Base-by-base conservation (phyloP, 108 stramenopile species). In the Skeletonema potamos region DNA sequence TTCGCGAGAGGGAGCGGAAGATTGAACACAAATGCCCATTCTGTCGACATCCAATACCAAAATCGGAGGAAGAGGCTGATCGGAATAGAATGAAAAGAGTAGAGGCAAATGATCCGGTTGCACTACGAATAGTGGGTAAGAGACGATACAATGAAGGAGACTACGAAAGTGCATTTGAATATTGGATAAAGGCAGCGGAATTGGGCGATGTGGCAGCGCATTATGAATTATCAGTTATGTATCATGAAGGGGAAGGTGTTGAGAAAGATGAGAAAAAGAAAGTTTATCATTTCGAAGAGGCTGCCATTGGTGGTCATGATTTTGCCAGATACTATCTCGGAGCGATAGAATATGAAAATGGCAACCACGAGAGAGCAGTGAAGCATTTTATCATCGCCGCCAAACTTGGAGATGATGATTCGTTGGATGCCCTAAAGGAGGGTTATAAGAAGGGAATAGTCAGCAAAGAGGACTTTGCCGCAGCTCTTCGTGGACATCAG, bases 371-470 rank as follows among this genome's bases (percentile, higher is more conserved):
- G 0, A 59, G 58, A 20, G 24, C 58, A 32, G 30, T 13, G 6
- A 59, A 59, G 32, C 58, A 59, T 34, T 59, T 11, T 0, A 20
- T 34, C 33, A 59, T 59, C 33, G 58, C 58, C 20, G 58, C 58
- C 26, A n/a, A n/a, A n/a, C n/a, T n/a, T n/a, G n/a, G n/a, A n/a
- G n/a, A n/a, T n/a, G n/a, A n/a, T n/a, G n/a, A n/a, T n/a, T n/a
- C n/a, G n/a, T n/a, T n/a, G n/a, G n/a, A n/a, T n/a, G n/a, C n/a
- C n/a, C n/a, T n/a, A n/a, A n/a, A n/a, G n/a, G n/a, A n/a, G n/a
- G n/a, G n/a, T n/a, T n/a, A n/a, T n/a, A n/a, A n/a, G n/a, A n/a
- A n/a, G n/a, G n/a, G n/a, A n/a, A n/a, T n/a, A n/a, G n/a, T n/a
- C n/a, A n/a, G n/a, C n/a, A n/a, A n/a, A n/a, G n/a, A n/a, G n/a